phyloP scores from a whole-genome alignment of 2,329 filamentous ascomycete species.

The Colletotrichum gloeosporioides region DNA sequence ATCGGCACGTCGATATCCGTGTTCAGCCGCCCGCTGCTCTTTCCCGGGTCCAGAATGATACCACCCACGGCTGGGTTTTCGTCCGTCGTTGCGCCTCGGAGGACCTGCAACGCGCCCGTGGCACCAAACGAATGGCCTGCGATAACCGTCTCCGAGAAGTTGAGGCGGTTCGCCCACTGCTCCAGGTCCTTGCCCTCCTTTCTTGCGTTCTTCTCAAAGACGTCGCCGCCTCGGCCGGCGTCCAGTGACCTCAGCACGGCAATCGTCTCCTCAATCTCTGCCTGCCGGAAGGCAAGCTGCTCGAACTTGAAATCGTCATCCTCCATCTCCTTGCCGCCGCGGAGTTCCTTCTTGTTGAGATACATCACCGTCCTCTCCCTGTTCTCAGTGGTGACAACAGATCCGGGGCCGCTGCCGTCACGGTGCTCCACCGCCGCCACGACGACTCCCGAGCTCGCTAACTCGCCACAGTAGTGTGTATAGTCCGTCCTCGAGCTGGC shows the following conservation, averaged over 20 bases:
- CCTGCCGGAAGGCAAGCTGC: constrained; percentile 56
- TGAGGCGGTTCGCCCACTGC: constrained; percentile 58
- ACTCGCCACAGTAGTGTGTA: constrained; percentile 54
- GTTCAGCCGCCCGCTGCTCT: constrained; percentile 67
- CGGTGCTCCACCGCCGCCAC: constrained; percentile 58
- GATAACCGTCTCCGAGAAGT: constrained; percentile 59
- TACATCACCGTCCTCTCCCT: constrained; percentile 1
- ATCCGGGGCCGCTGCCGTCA: constrained; percentile 55
- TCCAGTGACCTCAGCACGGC: constrained; percentile 35
- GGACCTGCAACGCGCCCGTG: constrained; percentile 65
- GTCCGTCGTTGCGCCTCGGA: constrained; percentile 41
- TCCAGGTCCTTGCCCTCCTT: constrained; percentile 51
- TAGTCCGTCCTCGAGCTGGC: constrained; percentile 57
- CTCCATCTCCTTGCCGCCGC: constrained; percentile 30
- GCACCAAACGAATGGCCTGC: constrained; percentile 72
- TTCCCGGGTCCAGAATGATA: constrained; percentile 71
- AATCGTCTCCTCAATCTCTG: constrained; percentile 53
- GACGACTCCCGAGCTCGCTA: constrained; percentile 54
- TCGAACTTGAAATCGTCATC: constrained; percentile 43
- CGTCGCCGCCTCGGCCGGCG: constrained; percentile 44
- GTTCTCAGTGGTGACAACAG: constrained; percentile 33
- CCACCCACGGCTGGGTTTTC: constrained; percentile 61
- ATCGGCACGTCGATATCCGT: constrained; percentile 61
- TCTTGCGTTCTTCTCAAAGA: constrained; percentile 47
- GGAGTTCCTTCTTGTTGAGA: background rate